Base-by-base conservation (phyloP, 768 basidiomycete species). In the Lactifluus piperatus region DNA sequence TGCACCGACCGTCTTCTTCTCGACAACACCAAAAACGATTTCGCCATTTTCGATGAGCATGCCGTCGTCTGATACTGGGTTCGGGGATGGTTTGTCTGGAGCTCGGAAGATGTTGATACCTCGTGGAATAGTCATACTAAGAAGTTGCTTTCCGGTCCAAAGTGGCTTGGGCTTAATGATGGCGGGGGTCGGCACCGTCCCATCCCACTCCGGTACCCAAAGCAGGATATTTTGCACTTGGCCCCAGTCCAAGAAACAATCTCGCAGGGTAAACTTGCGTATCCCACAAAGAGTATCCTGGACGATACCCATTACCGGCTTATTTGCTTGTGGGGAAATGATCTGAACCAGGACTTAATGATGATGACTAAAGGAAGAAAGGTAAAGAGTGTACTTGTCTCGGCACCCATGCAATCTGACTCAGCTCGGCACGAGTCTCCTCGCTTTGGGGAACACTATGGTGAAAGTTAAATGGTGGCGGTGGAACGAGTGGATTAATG, bases 231-330 rank as follows among this genome's bases (percentile, higher is more conserved):
- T 97, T 69, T 99, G 95, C 11, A 98, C 94, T 43, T 86, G 84
- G 56, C 84, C 85, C 93, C 93, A 97, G 65, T 98, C 97, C 69
- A 97, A 75, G 76, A 98, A 97, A 18, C 85, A 84, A 69, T 98
- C 97, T 26, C 94, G 91, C 6, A 98, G 76, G 0, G 97, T 98
- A 70, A 98, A 93, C 73, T 98, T 98, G 57, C 97, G 87, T 54
- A 98, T 86, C 68, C 97, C 97, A 68, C 94, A 97, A 0, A 99
- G 84, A 0, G 97, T 98, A 69, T 99, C 97, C 71, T 99, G 97
- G 30, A 99, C 95, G 66, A 99, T 98, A 60, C 93, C 97, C 95
- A 99, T 99, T 67, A 97, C 94, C 18, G 95, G 95, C 73, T 97
- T 97, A 77, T 98, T 99, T 51, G 95, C 95, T 79, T 99, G 97